These are phyloP conservation scores for Fragaria ananassa DNA, from an alignment of 306 rosid genomes.

Conservation along the genomic window DNA sequence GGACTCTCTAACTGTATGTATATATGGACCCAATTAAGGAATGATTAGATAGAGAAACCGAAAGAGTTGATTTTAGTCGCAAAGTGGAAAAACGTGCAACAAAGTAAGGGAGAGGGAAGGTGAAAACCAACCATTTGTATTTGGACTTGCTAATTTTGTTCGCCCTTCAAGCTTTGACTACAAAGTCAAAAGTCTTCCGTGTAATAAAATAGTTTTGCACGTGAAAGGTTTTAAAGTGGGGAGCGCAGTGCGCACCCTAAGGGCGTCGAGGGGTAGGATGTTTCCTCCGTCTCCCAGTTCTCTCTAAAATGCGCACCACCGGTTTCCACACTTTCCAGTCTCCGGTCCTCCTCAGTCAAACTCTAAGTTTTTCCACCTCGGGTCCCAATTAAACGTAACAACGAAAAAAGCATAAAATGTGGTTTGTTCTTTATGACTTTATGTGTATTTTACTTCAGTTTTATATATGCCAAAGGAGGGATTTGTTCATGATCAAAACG, in stretches of 20 bases:
- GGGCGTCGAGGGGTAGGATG: conserved; percentile 23
- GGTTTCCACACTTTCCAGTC: neutral
- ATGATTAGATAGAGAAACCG: neutral
- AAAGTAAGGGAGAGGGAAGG: conserved; percentile 30
- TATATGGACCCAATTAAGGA: too few relatives aligned
- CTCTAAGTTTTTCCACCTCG: neutral
- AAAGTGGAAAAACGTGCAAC: conserved; percentile 36
- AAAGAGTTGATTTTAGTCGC: neutral
- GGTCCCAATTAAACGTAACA: neutral
- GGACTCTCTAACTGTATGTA: too few relatives aligned
- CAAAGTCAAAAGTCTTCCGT: conserved; percentile 25
- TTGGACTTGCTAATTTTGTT: neutral
- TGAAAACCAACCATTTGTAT: conserved; percentile 21
- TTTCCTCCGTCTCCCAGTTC: conserved; percentile 17
- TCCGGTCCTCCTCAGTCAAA: conserved; percentile 6
- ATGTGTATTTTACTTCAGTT: neutral
- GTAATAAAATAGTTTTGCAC: conserved; percentile 19
- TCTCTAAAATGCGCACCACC: conserved; percentile 25
- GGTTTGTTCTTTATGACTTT: neutral
- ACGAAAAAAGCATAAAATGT: neutral
- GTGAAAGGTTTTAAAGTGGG: conserved; percentile 10
- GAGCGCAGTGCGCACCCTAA: too few relatives aligned
- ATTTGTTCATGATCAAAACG: too few relatives aligned
- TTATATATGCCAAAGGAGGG: too few relatives aligned
- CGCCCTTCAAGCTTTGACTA: conserved; percentile 15